These are phyloP conservation scores for Termitomyces sp. DNA, from an alignment of 768 basidiomycete species.

Conservation along the genomic window DNA sequence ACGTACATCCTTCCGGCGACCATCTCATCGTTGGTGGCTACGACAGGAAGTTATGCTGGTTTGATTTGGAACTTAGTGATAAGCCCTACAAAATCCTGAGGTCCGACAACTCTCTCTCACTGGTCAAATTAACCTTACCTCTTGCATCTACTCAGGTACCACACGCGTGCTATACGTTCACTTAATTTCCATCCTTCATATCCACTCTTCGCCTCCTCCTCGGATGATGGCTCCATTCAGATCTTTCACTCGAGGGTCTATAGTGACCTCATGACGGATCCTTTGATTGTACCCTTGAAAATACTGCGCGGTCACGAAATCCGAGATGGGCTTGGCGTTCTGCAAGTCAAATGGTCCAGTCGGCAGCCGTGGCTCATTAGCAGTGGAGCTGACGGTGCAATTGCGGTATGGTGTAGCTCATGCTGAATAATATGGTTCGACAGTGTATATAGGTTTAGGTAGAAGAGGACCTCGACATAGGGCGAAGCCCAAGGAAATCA, in stretches of 20 bases:
- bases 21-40: slow-evolving; percentile 97
- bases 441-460: too few relatives aligned
- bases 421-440: slow-evolving; percentile 6
- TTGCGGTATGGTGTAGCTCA: slow-evolving; percentile 83
- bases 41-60: slow-evolving; percentile 98
- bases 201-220: slow-evolving; percentile 93
- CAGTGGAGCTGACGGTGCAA: slow-evolving; percentile 88
- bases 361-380: slow-evolving; percentile 91
- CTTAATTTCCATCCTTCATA: slow-evolving; percentile 91
- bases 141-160: slow-evolving; percentile 56
- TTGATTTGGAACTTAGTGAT: slow-evolving; percentile 92
- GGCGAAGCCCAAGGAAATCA: too few relatives aligned
- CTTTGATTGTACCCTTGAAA: slow-evolving; percentile 95
- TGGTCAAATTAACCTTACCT: slow-evolving; percentile 7
- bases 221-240: slow-evolving; percentile 96
- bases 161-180: slow-evolving; percentile 88
- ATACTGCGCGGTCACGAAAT: slow-evolving; percentile 90
- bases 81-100: slow-evolving; percentile 96
- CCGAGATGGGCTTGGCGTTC: slow-evolving; percentile 82
- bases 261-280: slow-evolving; percentile 94
- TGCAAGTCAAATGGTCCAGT: slow-evolving; percentile 86
- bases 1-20: slow-evolving; percentile 93
- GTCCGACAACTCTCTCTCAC: slow-evolving; percentile 33
- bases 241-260: slow-evolving; percentile 95
- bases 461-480: too few relatives aligned